phyloP scores from a whole-genome alignment of 331 rosid species.

The Acacia concinna region DNA sequence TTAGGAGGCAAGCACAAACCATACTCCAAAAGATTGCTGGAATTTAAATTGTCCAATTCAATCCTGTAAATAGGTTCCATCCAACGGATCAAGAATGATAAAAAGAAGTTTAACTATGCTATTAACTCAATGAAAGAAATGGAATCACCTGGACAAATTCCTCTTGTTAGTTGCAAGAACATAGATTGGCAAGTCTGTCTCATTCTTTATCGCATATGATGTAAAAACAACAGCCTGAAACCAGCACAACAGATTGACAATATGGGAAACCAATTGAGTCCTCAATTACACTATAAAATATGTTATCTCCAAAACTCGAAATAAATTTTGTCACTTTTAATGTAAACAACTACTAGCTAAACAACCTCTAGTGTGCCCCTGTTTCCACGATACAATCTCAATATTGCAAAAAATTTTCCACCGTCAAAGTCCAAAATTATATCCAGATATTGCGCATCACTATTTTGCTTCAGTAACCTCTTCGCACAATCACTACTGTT shows the following conservation, averaged over 20 bases:
- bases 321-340: conserved; percentile 14
- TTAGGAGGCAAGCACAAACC: conserved; percentile 76
- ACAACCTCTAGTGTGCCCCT: conserved; percentile 84
- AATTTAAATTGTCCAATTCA: conserved; percentile 51
- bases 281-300: background rate
- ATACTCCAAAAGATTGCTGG: conserved; percentile 55
- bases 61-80: conserved; percentile 53
- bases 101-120: background rate
- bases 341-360: conserved; percentile 32
- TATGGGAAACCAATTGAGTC: conserved; percentile 22
- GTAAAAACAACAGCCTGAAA: conserved; percentile 83
- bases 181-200: conserved; percentile 63
- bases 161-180: conserved; percentile 65
- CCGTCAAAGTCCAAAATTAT: conserved; percentile 79
- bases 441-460: conserved; percentile 58
- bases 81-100: conserved; percentile 22
- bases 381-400: conserved; percentile 82
- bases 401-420: conserved; percentile 63
- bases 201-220: conserved; percentile 73
- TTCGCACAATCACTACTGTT: conserved; percentile 78
- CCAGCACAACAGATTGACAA: conserved; percentile 34
- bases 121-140: conserved; percentile 24
- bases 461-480: conserved; percentile 76
- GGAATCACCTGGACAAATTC: conserved; percentile 61
- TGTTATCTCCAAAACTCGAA: conserved; percentile 22